Evolutionary conservation across 2,329 filamentous ascomycete species (phyloP).

Genomic region (Aspergillus texensis): DNA sequence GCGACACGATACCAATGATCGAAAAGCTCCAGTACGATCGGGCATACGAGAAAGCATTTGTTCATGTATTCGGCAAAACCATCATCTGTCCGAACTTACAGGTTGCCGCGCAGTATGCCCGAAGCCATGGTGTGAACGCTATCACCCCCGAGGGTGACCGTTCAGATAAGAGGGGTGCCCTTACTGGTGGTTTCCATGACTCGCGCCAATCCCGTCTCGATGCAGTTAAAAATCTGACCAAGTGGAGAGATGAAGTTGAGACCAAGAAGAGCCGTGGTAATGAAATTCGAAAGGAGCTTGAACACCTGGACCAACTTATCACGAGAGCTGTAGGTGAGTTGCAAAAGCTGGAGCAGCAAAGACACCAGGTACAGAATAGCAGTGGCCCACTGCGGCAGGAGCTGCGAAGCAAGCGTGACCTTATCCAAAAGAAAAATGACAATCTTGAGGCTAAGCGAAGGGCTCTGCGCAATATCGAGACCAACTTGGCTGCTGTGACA

Average conservation of each 20-base stretch:
- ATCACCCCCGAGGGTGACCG: constrained; percentile 95
- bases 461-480: constrained; percentile 68
- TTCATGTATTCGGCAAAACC: constrained; percentile 93
- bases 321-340: constrained; percentile 82
- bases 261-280: constrained; percentile 63
- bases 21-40: constrained; percentile 80
- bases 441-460: constrained; percentile 72
- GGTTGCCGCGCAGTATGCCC: constrained; percentile 85
- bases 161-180: constrained; percentile 89
- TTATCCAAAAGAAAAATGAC: constrained; percentile 72
- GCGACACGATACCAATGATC: constrained; percentile 84
- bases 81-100: constrained; percentile 90
- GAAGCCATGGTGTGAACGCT: constrained; percentile 86
- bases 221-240: constrained; percentile 73
- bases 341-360: constrained; percentile 78
- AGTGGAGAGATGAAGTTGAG: constrained; percentile 76
- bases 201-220: constrained; percentile 83
- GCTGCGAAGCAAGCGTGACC: constrained; percentile 71
- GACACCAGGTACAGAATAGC: constrained; percentile 76
- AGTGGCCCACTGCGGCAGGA: constrained; percentile 80
- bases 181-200: constrained; percentile 94
- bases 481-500: constrained; percentile 73
- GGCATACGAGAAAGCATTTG: constrained; percentile 80
- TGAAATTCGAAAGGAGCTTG: constrained; percentile 70
- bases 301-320: constrained; percentile 83